These are phyloP conservation scores for Colletotrichum chlorophyti DNA, from an alignment of 2,329 filamentous ascomycete genomes.

Conservation along the genomic window DNA sequence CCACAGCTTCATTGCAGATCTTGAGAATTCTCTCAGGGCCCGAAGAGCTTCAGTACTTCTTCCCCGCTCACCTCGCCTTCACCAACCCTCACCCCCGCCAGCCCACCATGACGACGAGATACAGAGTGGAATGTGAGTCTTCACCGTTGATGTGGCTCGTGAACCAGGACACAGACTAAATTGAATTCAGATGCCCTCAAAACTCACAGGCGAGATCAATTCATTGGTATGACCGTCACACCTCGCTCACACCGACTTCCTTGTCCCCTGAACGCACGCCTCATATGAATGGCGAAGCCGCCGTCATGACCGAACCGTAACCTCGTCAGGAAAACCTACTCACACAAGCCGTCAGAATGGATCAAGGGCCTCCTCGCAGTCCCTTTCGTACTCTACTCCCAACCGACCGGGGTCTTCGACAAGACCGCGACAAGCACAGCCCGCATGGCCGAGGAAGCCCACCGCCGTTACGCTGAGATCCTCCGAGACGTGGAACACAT, in stretches of 20 bases:
- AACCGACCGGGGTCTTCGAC: constrained; percentile 87
- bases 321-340: too few relatives aligned
- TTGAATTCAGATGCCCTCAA: constrained; percentile 68
- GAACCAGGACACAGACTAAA: too few relatives aligned
- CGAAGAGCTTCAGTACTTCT: not conserved
- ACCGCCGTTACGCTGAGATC: constrained; percentile 91
- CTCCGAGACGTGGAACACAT: constrained; percentile 92
- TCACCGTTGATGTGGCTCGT: too few relatives aligned
- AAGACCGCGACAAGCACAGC: constrained; percentile 68
- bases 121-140: constrained; percentile 78
- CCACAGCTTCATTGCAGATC: too few relatives aligned
- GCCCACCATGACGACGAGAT: constrained; percentile 64
- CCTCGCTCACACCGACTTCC: not conserved
- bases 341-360: constrained; percentile 70
- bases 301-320: too few relatives aligned
- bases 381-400: constrained; percentile 94
- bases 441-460: constrained; percentile 80
- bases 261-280: not conserved
- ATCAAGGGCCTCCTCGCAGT: constrained; percentile 94
- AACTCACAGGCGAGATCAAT: constrained; percentile 89
- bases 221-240: constrained; percentile 70
- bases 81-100: not conserved
- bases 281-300: not conserved
- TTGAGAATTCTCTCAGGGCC: too few relatives aligned
- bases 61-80: not conserved